Percentiles rank a stretch among this genome's conserved stretches.
phyloP scores from a whole-genome alignment of 1,139 yeast genomes.

The Pichia sp. region DNA sequence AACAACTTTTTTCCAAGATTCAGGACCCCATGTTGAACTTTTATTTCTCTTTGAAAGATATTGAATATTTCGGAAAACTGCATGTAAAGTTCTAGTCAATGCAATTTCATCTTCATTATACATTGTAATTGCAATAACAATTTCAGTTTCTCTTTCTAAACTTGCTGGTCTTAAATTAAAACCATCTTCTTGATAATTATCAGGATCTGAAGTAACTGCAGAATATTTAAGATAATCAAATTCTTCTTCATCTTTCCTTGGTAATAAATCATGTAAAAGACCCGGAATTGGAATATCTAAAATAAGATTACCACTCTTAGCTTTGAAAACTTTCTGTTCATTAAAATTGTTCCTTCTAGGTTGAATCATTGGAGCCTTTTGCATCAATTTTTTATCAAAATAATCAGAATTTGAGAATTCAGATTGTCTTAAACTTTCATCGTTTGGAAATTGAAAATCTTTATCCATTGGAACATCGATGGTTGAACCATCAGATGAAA shows the following conservation, averaged over 20 bases:
- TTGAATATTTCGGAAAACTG: slow-evolving; percentile 86
- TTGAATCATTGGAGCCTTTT: slow-evolving; percentile 22
- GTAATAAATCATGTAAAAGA: slow-evolving; percentile 51
- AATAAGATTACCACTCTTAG: slow-evolving; percentile 43
- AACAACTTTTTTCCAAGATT: slow-evolving; percentile 92
- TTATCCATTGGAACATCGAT: slow-evolving; percentile 18
- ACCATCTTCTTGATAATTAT: slow-evolving; percentile 70
- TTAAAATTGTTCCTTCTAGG: slow-evolving; percentile 29
- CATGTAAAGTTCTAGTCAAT: slow-evolving; percentile 86
- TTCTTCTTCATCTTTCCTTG: slow-evolving; percentile 64
- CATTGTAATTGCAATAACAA: slow-evolving; percentile 89
- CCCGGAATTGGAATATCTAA: slow-evolving; percentile 92
- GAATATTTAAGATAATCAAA: slow-evolving; percentile 92
- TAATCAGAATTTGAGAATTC: slow-evolving; percentile 8
- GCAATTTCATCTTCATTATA: slow-evolving; percentile 88
- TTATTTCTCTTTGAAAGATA: slow-evolving; percentile 74
- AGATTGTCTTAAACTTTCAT: slow-evolving; percentile 1
- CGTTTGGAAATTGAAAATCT: slow-evolving; percentile 15
- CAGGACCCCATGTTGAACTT: slow-evolving; percentile 88
- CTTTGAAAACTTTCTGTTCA: slow-evolving; percentile 27
- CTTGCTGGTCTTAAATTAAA: slow-evolving; percentile 77
- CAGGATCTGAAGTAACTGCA: slow-evolving; percentile 88
- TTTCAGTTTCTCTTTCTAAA: slow-evolving; percentile 78
- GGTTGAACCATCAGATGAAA: slow-evolving; percentile 16
- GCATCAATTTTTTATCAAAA: slow-evolving; percentile 13